phyloP scores from a whole-genome alignment of 345 rosid genomes.

The Eucalyptus curtisii region DNA sequence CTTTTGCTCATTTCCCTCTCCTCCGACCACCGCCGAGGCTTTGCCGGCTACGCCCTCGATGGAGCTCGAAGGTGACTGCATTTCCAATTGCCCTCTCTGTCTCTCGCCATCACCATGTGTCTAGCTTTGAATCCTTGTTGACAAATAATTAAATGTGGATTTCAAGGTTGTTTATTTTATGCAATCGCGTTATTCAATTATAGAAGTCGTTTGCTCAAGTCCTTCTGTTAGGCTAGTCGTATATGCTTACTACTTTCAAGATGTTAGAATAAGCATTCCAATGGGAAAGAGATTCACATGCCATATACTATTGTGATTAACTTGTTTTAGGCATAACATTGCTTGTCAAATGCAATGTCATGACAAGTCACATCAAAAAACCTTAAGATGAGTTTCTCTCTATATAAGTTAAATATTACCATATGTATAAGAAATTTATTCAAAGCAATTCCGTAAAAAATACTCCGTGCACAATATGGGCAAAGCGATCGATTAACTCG shows the following conservation, averaged over 20 bases:
- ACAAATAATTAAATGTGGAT: no score
- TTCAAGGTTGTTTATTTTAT: rapidly evolving
- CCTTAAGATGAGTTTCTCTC: not conserved
- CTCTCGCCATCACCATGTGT: not conserved
- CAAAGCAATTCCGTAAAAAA: not conserved
- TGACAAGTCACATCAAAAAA: not conserved
- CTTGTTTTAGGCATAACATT: not conserved
- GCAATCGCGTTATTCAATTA: not conserved
- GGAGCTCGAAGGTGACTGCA: not conserved
- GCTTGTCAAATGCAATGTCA: not conserved
- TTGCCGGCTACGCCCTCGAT: not conserved
- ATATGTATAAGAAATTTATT: not conserved
- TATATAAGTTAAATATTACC: not conserved
- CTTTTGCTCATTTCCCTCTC: not conserved
- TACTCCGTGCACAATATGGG: rapidly evolving
- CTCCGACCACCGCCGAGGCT: not conserved
- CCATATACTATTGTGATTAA: not conserved
- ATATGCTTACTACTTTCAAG: not conserved
- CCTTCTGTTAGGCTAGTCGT: not conserved
- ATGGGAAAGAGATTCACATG: not conserved
- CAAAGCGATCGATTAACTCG: not conserved
- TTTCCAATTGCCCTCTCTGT: not conserved
- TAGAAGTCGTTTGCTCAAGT: not conserved
- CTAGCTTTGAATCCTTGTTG: no score
- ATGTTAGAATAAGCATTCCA: not conserved